These are phyloP conservation scores for Prunus padus DNA, from an alignment of 306 rosid genomes.

Conservation along the genomic window DNA sequence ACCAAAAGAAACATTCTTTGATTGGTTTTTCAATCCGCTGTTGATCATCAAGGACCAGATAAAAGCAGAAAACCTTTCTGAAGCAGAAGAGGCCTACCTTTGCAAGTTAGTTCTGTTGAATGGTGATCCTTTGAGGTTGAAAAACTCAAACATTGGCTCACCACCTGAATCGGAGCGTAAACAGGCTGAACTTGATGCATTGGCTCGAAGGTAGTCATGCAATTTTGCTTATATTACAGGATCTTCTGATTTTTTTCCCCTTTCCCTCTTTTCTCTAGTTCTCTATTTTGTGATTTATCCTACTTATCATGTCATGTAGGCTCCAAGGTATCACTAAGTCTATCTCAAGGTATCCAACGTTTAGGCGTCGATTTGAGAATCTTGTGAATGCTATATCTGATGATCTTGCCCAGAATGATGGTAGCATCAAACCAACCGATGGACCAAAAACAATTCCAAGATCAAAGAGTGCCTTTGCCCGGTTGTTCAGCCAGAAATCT, in stretches of 20 bases:
- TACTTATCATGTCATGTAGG: constrained; percentile 36
- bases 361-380: constrained; percentile 66
- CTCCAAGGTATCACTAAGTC: constrained; percentile 88
- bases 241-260: not conserved
- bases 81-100: constrained; percentile 74
- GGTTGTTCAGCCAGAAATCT: constrained; percentile 58
- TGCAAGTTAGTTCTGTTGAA: constrained; percentile 63
- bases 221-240: not conserved
- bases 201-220: constrained; percentile 76
- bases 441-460: constrained; percentile 39
- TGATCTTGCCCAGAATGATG: constrained; percentile 50
- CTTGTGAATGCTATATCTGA: constrained; percentile 52
- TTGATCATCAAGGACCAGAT: constrained; percentile 90
- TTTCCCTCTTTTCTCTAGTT: not conserved
- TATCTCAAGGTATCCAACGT: constrained; percentile 85
- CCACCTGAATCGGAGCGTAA: constrained; percentile 76
- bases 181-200: constrained; percentile 83
- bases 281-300: constrained; percentile 8
- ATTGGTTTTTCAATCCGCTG: constrained; percentile 89
- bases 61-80: constrained; percentile 76
- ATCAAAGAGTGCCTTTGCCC: constrained; percentile 79
- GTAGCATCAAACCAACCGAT: constrained; percentile 6
- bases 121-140: constrained; percentile 69
- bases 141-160: constrained; percentile 39
- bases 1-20: constrained; percentile 70